Evolutionary conservation across 108 stramenopile genomes (phyloP).

Genomic region (Cyclotella baltica): DNA sequence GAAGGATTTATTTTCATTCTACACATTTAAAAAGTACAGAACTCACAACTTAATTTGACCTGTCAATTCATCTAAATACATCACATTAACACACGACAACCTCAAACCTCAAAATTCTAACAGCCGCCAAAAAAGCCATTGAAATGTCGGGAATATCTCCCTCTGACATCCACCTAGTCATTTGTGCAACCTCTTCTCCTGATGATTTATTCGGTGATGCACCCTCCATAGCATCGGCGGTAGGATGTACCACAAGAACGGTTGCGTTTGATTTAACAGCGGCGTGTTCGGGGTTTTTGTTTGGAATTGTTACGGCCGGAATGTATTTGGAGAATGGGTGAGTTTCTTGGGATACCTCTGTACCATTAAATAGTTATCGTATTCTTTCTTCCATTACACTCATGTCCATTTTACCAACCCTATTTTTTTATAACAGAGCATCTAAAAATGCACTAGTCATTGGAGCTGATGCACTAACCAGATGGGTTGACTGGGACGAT

Average conservation of each 20-base stretch:
- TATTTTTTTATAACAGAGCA: slow-evolving; percentile 5
- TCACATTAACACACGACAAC: not conserved
- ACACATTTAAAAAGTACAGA: not conserved
- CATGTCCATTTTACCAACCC: not conserved
- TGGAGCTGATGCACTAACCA: slow-evolving; percentile 92
- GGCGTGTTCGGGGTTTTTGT: slow-evolving; percentile 96
- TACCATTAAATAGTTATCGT: not conserved
- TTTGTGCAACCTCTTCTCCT: slow-evolving; percentile 90
- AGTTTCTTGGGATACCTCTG: not conserved
- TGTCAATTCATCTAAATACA: not conserved
- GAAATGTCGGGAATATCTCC: slow-evolving; percentile 71
- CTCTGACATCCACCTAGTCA: slow-evolving; percentile 88
- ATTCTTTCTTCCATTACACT: not conserved
- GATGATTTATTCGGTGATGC: slow-evolving; percentile 98
- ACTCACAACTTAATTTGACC: not conserved
- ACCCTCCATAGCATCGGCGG: slow-evolving; percentile 76
- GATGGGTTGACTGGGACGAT: slow-evolving; percentile 98
- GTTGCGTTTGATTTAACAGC: slow-evolving; percentile 97
- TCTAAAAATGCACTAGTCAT: slow-evolving; percentile 87
- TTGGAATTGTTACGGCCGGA: slow-evolving; percentile 91
- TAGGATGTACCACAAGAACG: slow-evolving; percentile 71
- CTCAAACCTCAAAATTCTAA: not conserved
- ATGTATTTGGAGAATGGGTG: slow-evolving; percentile 76
- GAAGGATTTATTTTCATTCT: not conserved
- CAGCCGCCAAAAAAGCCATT: slow-evolving; percentile 80